These are phyloP conservation scores for Malus orientalis DNA, from an alignment of 306 rosid species.

Conservation along the genomic window DNA sequence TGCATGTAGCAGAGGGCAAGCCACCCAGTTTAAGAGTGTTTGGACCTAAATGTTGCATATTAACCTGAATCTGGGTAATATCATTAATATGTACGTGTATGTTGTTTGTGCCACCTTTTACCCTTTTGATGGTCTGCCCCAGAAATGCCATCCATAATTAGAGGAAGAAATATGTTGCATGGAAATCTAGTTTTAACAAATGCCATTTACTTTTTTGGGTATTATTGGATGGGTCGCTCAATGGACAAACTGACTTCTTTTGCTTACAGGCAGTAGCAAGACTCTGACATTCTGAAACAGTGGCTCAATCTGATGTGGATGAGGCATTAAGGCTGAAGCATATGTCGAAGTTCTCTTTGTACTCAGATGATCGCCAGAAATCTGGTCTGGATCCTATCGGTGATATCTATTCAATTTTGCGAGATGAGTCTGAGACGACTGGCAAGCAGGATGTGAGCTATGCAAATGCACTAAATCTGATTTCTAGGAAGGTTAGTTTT, in stretches of 20 bases:
- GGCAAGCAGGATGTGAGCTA: conserved; percentile 74
- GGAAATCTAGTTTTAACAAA: no score
- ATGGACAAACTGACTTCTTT: conserved; percentile 11
- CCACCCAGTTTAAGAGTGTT: neutral
- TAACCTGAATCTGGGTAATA: no score
- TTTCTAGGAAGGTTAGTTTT: conserved; percentile 79
- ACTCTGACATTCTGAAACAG: conserved; percentile 75
- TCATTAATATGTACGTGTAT: no score
- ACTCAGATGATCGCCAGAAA: conserved; percentile 55
- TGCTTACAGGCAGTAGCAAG: conserved; percentile 77
- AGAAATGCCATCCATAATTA: no score
- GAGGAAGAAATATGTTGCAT: no score
- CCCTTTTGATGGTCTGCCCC: no score
- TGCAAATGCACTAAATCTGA: conserved; percentile 86
- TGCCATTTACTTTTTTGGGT: no score
- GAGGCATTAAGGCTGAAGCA: conserved; percentile 96
- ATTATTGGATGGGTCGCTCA: neutral
- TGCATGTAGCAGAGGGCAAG: neutral
- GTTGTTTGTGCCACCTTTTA: no score
- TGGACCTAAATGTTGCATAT: neutral
- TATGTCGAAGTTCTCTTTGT: conserved; percentile 65
- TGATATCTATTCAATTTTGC: conserved; percentile 87
- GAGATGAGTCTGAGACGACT: conserved; percentile 84
- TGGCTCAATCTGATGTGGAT: conserved; percentile 97
- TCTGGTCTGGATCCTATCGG: conserved; percentile 95